phyloP scores from a whole-genome alignment of 768 basidiomycete species.

The Roridomyces roridus region DNA sequence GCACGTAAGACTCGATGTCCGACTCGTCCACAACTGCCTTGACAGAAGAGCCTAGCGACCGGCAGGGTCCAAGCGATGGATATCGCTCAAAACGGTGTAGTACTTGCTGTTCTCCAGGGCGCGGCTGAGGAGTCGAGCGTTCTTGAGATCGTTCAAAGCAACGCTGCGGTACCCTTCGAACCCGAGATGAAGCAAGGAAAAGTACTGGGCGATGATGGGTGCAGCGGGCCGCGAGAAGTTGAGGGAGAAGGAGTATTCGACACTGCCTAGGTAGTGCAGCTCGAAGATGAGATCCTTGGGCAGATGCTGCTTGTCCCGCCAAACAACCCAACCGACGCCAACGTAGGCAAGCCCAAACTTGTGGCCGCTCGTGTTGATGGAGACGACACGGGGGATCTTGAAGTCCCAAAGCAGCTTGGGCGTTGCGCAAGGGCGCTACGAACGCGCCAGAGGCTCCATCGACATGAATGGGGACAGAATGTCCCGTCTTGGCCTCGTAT shows the following conservation, averaged over 20 bases:
- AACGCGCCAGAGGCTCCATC: constrained; percentile 75
- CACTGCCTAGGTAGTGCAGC: constrained; percentile 58
- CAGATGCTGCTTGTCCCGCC: constrained; percentile 66
- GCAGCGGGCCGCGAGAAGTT: constrained; percentile 70
- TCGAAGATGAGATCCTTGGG: constrained; percentile 79
- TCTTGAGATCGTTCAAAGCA: constrained; percentile 57
- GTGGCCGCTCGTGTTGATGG: constrained; percentile 69
- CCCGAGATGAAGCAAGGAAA: constrained; percentile 67
- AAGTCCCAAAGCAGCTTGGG: constrained; percentile 70
- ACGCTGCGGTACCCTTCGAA: constrained; percentile 60
- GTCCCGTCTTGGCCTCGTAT: constrained; percentile 65
- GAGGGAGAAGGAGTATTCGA: constrained; percentile 78
- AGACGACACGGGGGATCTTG: constrained; percentile 64
- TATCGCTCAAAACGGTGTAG: constrained; percentile 59
- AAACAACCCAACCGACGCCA: constrained; percentile 74
- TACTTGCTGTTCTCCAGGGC: constrained; percentile 64
- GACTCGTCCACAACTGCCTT: constrained; percentile 52
- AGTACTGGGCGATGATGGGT: constrained; percentile 68
- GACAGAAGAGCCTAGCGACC: constrained; percentile 29
- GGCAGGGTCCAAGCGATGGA: constrained; percentile 49
- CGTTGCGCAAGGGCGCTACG: constrained; percentile 66
- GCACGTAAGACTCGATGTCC: constrained; percentile 62
- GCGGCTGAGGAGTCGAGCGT: constrained; percentile 67
- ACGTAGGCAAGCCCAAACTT: constrained; percentile 62
- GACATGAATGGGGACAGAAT: constrained; percentile 71